phyloP scores from a whole-genome alignment of 2,329 filamentous ascomycete genomes.

The Ophiostoma sp. region DNA sequence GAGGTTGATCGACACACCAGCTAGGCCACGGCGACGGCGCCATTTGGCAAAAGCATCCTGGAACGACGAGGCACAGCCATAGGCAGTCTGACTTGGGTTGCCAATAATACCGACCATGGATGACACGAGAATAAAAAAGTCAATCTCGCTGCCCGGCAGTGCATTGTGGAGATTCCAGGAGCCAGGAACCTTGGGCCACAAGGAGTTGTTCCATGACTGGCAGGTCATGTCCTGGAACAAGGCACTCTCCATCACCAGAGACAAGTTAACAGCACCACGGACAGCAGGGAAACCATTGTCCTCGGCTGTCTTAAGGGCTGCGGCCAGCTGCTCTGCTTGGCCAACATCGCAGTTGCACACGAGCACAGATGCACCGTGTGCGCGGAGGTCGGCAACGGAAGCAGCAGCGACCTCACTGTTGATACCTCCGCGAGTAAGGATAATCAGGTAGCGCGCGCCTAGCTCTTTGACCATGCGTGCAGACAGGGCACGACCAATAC shows the following conservation, averaged over 20 bases:
- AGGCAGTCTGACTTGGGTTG: conserved; percentile 39
- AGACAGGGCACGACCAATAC: conserved; percentile 30
- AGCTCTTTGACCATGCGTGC: conserved; percentile 29
- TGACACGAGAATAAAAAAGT: conserved; percentile 39
- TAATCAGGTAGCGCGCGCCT: conserved; percentile 25
- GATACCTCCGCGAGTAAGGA: conserved; percentile 25
- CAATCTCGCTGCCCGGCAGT: conserved; percentile 27
- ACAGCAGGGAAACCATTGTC: conserved; percentile 24
- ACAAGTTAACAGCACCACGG: conserved; percentile 26
- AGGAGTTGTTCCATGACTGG: conserved; percentile 25
- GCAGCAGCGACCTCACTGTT: conserved; percentile 19
- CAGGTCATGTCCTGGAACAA: conserved; percentile 27
- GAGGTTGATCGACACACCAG: conserved; percentile 38
- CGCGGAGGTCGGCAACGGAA: conserved; percentile 19
- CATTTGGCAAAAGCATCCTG: conserved; percentile 38
- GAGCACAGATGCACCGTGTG: conserved; percentile 20
- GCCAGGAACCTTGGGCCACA: conserved; percentile 35
- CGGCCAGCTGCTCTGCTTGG: conserved; percentile 22
- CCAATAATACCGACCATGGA: conserved; percentile 36
- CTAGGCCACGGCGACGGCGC: conserved; percentile 33
- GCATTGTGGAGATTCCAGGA: conserved; percentile 38
- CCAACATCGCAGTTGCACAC: conserved; percentile 26
- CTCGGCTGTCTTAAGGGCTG: conserved; percentile 18
- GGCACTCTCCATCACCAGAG: conserved; percentile 27
- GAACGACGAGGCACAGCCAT: conserved; percentile 40